Base-by-base conservation (phyloP, 306 rosid genomes). In the Pyrus bretschneideri region DNA sequence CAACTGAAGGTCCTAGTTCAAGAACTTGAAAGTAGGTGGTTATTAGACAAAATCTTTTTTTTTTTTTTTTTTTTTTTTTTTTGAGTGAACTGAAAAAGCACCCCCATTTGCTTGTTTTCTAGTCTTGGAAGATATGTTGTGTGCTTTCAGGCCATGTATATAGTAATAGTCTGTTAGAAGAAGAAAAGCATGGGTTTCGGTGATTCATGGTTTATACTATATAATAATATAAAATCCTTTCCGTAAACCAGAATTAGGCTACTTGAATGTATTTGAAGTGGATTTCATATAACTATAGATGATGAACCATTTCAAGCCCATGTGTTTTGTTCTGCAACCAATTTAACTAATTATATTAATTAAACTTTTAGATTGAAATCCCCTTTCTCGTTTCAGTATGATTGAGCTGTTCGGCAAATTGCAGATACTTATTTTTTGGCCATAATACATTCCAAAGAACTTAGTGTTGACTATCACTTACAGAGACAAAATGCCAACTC, bases 11-110 rank as follows among this genome's bases (percentile, higher is more conserved):
- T 91, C 78, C 97, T 89, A 27, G 83, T 95, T 80, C 89, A 88
- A 70, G 96, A 95, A 80, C 92, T 92, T 71, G 92, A 90, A 84
- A 95, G 98, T 94, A 86, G 60, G 97, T 81, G 71, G 19, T 74
- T 59, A 70, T 78, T 31, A 29, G 76, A 42, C 33, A 60, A 52
- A 31, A 62, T 59, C 64, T 19, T 64, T 75, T 76, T 42, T 51
- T 74, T 33, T 1, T n/a, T n/a, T 35, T 6, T 35, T 33, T 33
- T 2, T 33, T 31, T 31, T 33, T 33, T 33, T 30, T 30, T 30
- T 30, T 0, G 4, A 54, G 52, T 73, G 42, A 3, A 10, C 10
- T 15, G 3, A 8, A 58, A 59, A 73, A 5, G 57, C 46, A 31
- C 57, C 8, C 23, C 27, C 11, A 35, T 1, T 59, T 60, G 3